phyloP scores from a whole-genome alignment of 495 filamentous ascomycete genomes.

The Talaromyces ruber region DNA sequence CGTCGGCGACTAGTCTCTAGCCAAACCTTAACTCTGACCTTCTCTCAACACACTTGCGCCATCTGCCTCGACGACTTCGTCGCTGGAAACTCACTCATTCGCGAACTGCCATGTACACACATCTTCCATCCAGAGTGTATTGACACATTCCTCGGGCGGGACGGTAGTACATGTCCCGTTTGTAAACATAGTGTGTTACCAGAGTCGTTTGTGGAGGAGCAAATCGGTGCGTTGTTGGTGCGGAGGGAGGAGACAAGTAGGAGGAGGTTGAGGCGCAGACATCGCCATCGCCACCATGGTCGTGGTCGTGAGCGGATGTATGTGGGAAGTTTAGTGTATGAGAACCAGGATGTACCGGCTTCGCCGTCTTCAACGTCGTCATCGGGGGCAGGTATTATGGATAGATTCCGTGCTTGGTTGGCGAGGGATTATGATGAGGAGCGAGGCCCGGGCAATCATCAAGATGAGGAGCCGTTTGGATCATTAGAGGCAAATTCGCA shows the following conservation, averaged over 20 bases:
- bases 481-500: neutral
- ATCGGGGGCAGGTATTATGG: neutral
- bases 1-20: neutral
- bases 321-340: neutral
- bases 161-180: conserved; percentile 74
- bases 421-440: neutral
- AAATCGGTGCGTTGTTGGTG: conserved; percentile 78
- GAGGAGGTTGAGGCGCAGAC: conserved; percentile 6
- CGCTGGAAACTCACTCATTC: conserved; percentile 56
- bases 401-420: neutral
- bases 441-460: neutral
- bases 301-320: neutral
- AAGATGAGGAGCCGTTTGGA: neutral
- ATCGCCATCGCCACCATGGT: neutral
- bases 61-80: conserved; percentile 83
- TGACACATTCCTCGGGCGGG: conserved; percentile 62
- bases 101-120: conserved; percentile 79
- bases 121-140: conserved; percentile 90
- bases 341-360: neutral
- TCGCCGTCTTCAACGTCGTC: neutral
- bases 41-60: conserved; percentile 65
- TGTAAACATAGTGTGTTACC: conserved; percentile 72
- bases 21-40: conserved; percentile 24
- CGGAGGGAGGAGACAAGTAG: conserved; percentile 53
- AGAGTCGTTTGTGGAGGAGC: conserved; percentile 55